Percentiles rank a stretch among this genome's conserved stretches.
These are phyloP conservation scores for Dissophora globulifera DNA, from an alignment of 192 early-diverging fungal genomes.

Conservation along the genomic window DNA sequence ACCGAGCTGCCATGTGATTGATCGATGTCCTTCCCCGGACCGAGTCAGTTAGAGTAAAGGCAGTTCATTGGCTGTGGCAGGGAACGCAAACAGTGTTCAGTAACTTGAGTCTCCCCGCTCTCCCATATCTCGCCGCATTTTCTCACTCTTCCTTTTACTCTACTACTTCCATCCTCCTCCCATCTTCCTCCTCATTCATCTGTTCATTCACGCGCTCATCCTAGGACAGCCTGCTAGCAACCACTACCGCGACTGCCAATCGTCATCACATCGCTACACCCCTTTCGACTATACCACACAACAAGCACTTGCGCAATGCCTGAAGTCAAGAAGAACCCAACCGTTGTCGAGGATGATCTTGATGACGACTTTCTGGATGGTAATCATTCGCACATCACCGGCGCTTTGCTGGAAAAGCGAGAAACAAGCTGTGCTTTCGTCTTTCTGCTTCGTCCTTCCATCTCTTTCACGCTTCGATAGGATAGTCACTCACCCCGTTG, in stretches of 20 bases:
- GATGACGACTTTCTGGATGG: slow-evolving; percentile 54
- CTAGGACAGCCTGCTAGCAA: background rate
- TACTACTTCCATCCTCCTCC: background rate
- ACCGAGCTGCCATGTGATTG: slow-evolving; percentile 15
- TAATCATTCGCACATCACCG: slow-evolving; percentile 16
- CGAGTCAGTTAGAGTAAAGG: slow-evolving; percentile 10
- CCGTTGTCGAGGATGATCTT: slow-evolving; percentile 52
- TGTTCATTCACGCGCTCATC: too few species aligned
- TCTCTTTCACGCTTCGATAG: too few species aligned
- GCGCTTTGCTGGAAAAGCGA: too few species aligned
- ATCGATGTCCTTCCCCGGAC: slow-evolving; percentile 4
- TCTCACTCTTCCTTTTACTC: background rate
- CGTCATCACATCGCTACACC: background rate
- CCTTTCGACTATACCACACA: background rate
- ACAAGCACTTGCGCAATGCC: slow-evolving; percentile 24
- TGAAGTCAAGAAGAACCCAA: slow-evolving; percentile 50
- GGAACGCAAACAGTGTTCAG: too few species aligned
- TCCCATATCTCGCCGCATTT: too few species aligned
- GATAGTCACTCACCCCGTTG: background rate
- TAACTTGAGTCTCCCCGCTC: too few species aligned
- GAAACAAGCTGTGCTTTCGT: too few species aligned
- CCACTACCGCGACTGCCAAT: background rate
- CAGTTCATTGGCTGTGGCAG: slow-evolving; percentile 17
- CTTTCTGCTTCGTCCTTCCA: background rate
- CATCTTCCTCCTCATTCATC: background rate